These are phyloP conservation scores for Anacardium occidentale DNA, from an alignment of 345 rosid genomes.

Conservation along the genomic window DNA sequence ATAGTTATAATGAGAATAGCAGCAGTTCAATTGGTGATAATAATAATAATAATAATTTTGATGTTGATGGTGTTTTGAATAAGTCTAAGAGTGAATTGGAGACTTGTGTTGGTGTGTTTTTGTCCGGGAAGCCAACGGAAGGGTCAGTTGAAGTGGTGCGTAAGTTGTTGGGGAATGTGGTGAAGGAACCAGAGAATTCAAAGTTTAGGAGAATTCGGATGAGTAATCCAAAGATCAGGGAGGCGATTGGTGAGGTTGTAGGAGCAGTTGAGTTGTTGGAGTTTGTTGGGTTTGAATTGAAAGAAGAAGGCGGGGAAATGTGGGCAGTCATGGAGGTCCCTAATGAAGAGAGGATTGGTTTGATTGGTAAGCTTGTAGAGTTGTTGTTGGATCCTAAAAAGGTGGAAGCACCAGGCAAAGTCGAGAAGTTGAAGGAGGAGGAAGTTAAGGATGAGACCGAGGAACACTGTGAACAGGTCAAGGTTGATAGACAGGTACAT, in stretches of 20 bases:
- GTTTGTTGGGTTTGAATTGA: constrained; percentile 64
- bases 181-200: constrained; percentile 71
- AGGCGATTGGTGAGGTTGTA: constrained; percentile 65
- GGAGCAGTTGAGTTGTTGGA: constrained; percentile 85
- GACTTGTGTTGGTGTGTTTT: constrained; percentile 46
- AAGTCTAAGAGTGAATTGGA: constrained; percentile 38
- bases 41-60: constrained; percentile 23
- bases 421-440: constrained; percentile 35
- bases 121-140: constrained; percentile 61
- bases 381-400: constrained; percentile 54
- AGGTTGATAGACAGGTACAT: constrained; percentile 78
- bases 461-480: constrained; percentile 47
- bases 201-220: constrained; percentile 81
- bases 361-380: constrained; percentile 45
- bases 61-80: constrained; percentile 16
- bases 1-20: not conserved
- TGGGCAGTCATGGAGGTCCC: constrained; percentile 82
- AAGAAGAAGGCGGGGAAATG: constrained; percentile 70
- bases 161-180: constrained; percentile 67
- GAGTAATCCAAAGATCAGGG: constrained; percentile 83
- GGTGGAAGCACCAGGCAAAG: constrained; percentile 25
- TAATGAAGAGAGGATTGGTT: constrained; percentile 33
- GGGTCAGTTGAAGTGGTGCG: constrained; percentile 60
- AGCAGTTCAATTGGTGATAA: not conserved
- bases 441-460: constrained; percentile 33